These are phyloP conservation scores for Pseudonitzschia delicatissima DNA, from an alignment of 108 stramenopile genomes.

Conservation along the genomic window DNA sequence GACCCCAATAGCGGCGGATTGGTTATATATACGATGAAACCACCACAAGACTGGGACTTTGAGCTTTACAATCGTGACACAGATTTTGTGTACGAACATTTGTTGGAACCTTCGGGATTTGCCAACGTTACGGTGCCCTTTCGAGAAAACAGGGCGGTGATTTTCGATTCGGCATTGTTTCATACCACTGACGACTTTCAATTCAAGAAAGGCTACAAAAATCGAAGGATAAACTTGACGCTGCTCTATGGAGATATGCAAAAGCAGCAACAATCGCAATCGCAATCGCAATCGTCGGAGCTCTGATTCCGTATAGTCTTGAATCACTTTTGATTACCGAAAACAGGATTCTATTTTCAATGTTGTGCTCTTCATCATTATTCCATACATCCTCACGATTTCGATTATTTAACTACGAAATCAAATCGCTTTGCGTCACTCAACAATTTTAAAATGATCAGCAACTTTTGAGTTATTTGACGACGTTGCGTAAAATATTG, in stretches of 20 bases:
- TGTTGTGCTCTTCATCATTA: too few species aligned
- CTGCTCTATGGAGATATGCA: constrained; percentile 70
- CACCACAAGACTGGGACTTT: constrained; percentile 62
- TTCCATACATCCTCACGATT: too few species aligned
- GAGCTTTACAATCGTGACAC: constrained; percentile 60
- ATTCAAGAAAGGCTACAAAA: constrained; percentile 67
- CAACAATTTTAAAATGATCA: too few species aligned
- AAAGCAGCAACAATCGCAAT: constrained; percentile 5
- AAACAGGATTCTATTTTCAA: too few species aligned
- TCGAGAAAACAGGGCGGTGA: constrained; percentile 71
- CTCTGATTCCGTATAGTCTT: too few species aligned
- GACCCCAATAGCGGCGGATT: constrained; percentile 65
- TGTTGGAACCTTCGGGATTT: constrained; percentile 51
- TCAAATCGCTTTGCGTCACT: too few species aligned
- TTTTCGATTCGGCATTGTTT: constrained; percentile 83
- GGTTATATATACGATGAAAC: constrained; percentile 71
- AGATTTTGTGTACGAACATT: constrained; percentile 43
- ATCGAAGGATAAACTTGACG: constrained; percentile 77
- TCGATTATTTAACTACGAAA: too few species aligned
- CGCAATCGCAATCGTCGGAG: not conserved
- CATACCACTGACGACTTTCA: constrained; percentile 69
- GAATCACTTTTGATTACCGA: too few species aligned
- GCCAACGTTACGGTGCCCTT: constrained; percentile 76
- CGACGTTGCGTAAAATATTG: too few species aligned
- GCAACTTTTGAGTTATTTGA: too few species aligned